Base-by-base conservation (phyloP, 108 stramenopile genomes). In the Skeletonema marinoi region DNA sequence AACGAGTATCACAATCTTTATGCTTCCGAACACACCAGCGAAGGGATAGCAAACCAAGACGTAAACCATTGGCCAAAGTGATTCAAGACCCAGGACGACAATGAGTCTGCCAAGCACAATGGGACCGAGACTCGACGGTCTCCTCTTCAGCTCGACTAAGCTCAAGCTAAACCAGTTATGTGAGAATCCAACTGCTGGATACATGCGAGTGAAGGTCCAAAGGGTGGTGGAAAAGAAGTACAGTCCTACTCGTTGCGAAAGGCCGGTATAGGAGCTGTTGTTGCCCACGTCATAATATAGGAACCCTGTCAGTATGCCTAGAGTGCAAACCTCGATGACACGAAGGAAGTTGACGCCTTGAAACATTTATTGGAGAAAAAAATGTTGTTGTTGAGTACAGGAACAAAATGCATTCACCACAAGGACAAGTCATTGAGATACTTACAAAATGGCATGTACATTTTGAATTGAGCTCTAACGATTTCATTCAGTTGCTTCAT, bases 321-420 rank as follows among this genome's bases (percentile, higher is more conserved):
- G 29, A 65, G n/a, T 41, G 71, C 71, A 39, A 73, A 63, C 61
- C 61, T 71, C 70, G 60, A 61, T 33, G 3, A 71, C 14, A 16
- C 60, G 60, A 32, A 33, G 61, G 36, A 4, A 38, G 6, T 36
- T 36, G 36, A 36, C 36, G 36, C 36, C 36, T 36, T 6, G 8
- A 36, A 8, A 36, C 36, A 36, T 36, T 36, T 36, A 25, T 36
- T 36, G 13, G 10, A 19, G 61, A 29, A 36, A 31, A 63, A 63
- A 0, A 60, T 32, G 1, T 63, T 29, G 7, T 3, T 21, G n/a
- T 66, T 66, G 65, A 35, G 14, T 21, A 6, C 36, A 6, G 36
- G 36, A 8, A 25, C 25, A 36, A 36, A 36, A 36, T 9, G 36
- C 0, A 36, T 36, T 36, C 8, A 36, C 36, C 36, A 8, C 36